A percentile compares a stretch with the other conserved stretches of the same genome.
phyloP scores from a whole-genome alignment of 306 rosid species.

The Vigna trinervia region DNA sequence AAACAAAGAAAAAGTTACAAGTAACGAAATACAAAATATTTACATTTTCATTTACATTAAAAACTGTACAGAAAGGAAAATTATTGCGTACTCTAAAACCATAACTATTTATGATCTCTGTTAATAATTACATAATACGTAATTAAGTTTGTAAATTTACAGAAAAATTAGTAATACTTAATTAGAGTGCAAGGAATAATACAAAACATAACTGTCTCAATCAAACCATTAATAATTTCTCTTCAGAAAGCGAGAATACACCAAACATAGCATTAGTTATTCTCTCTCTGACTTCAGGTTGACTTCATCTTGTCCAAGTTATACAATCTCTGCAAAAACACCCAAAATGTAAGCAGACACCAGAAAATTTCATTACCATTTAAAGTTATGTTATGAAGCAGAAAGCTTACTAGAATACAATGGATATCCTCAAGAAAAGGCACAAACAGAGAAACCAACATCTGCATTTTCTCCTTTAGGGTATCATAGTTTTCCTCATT shows the following conservation, averaged over 20 bases:
- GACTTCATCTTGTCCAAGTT: conserved; percentile 71
- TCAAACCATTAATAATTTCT: not conserved
- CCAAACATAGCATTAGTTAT: conserved; percentile 16
- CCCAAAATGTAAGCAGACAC: not conserved
- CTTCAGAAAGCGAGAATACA: not conserved
- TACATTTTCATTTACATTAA: too few species aligned
- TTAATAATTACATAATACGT: too few species aligned
- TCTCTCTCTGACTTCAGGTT: conserved; percentile 42
- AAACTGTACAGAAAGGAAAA: too few species aligned
- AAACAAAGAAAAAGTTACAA: too few species aligned
- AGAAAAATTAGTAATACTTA: not conserved
- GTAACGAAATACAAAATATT: too few species aligned
- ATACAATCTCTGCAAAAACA: conserved; percentile 60
- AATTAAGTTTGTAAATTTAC: too few species aligned
- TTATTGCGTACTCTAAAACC: too few species aligned
- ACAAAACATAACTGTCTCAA: not conserved
- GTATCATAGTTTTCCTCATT: conserved; percentile 63
- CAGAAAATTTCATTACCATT: not conserved
- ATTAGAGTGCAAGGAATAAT: too few species aligned
- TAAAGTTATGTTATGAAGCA: conserved; percentile 12
- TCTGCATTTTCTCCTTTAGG: conserved; percentile 64
- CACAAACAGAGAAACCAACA: conserved; percentile 57
- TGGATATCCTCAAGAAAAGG: conserved; percentile 80
- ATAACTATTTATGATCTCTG: too few species aligned
- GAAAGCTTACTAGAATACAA: conserved; percentile 61